Conservation (phyloP, 2,329 filamentous ascomycete species). For the Lachnellula hyalina region DNA sequence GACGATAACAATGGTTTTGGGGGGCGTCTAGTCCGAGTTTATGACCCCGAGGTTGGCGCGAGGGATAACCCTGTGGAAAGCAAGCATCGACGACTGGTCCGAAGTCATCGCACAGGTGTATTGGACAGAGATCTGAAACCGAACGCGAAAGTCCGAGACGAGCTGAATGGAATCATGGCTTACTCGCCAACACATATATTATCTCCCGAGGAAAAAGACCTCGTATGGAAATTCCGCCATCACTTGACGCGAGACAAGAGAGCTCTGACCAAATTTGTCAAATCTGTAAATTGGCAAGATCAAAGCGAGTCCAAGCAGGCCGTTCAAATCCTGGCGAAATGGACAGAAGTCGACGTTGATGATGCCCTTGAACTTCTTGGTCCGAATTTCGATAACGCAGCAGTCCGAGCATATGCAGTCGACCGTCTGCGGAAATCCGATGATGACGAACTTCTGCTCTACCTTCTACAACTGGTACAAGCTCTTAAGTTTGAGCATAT, state of each 20-base stretch:
- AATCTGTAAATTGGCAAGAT: constrained; percentile 93
- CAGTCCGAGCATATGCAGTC: constrained; percentile 89
- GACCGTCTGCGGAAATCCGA: constrained; percentile 86
- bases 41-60: constrained; percentile 87
- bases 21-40: constrained; percentile 72
- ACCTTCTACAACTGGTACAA: constrained; percentile 90
- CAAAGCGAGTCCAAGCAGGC: constrained; percentile 80
- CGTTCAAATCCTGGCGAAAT: constrained; percentile 82
- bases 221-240: constrained; percentile 96
- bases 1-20: constrained; percentile 41
- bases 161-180: constrained; percentile 83
- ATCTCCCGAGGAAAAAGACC: constrained; percentile 85
- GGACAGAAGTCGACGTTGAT: constrained; percentile 96
- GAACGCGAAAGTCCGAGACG: constrained; percentile 91
- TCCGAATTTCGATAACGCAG: constrained; percentile 81
- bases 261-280: constrained; percentile 93
- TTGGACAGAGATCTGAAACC: constrained; percentile 93
- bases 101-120: constrained; percentile 85
- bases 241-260: constrained; percentile 89
- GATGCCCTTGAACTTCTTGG: constrained; percentile 92
- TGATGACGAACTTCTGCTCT: constrained; percentile 84
- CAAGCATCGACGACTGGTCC: constrained; percentile 87
- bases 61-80: constrained; percentile 90
- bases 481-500: constrained; percentile 90
- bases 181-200: constrained; percentile 90